A percentile compares a stretch with the other conserved stretches of the same genome.
Conservation (phyloP, 208 protist species). For the Leishmania martiniquensis region DNA sequence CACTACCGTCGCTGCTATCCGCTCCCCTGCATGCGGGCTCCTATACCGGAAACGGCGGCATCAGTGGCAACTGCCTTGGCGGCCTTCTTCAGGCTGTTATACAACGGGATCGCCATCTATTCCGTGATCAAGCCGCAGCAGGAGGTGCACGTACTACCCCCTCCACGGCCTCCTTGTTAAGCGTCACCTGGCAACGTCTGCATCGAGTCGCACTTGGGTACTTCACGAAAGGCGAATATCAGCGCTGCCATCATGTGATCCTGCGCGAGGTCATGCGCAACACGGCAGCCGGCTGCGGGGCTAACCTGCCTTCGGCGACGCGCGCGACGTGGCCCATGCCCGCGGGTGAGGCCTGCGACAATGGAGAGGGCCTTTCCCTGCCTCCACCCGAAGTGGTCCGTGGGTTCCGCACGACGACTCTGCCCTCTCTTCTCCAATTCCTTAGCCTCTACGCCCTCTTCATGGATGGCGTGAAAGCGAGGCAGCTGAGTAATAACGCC, state of each 20-base stretch:
- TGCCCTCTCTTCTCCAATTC: slow-evolving; percentile 66
- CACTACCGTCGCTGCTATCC: slow-evolving; percentile 28
- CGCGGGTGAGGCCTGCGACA: not conserved
- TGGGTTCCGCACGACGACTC: slow-evolving; percentile 30
- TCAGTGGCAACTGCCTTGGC: not conserved
- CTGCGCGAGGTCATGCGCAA: slow-evolving; percentile 54
- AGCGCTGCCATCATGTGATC: slow-evolving; percentile 66
- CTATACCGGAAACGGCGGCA: not conserved
- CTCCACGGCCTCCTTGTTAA: not conserved
- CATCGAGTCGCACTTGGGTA: slow-evolving; percentile 62
- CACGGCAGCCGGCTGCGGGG: slow-evolving; percentile 3
- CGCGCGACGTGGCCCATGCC: not conserved
- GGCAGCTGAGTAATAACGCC: slow-evolving; percentile 33
- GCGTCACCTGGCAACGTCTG: slow-evolving; percentile 35
- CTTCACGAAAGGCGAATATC: slow-evolving; percentile 68
- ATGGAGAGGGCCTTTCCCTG: slow-evolving; percentile 3
- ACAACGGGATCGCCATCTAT: not conserved
- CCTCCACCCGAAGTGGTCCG: slow-evolving; percentile 19
- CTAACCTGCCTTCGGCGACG: not conserved
- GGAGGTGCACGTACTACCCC: not conserved
- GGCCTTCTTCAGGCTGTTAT: slow-evolving; percentile 1
- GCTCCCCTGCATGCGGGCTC: slow-evolving; percentile 1
- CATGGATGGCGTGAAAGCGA: slow-evolving; percentile 72
- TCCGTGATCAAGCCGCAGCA: not conserved
- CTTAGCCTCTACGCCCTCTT: slow-evolving; percentile 82